A percentile compares a stretch with the other conserved stretches of the same genome.
Evolutionary conservation across 1,284 basidiomycete species (phyloP).

Genomic region (Ustilago sp.): DNA sequence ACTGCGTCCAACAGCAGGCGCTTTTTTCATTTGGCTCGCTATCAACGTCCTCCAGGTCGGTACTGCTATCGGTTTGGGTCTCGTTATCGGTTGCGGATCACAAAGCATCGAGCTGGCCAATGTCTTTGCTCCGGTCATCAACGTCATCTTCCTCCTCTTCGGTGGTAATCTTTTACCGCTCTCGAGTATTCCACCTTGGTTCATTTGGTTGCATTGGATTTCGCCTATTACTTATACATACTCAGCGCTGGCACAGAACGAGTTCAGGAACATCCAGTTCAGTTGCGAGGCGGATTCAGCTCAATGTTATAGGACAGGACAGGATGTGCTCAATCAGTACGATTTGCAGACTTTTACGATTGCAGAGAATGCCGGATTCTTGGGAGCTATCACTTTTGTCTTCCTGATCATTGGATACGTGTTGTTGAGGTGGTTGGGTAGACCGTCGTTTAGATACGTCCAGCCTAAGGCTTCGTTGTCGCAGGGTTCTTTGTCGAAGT

Average conservation of each 20-base stretch:
- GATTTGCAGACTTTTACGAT: slow-evolving; percentile 51
- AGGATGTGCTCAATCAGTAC: slow-evolving; percentile 55
- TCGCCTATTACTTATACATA: slow-evolving; percentile 60
- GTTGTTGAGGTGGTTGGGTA: slow-evolving; percentile 32
- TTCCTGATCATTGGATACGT: slow-evolving; percentile 45
- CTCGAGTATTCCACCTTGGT: slow-evolving; percentile 51
- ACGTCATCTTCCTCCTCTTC: slow-evolving; percentile 58
- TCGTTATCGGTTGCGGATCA: slow-evolving; percentile 48
- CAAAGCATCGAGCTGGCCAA: slow-evolving; percentile 49
- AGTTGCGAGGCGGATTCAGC: slow-evolving; percentile 28
- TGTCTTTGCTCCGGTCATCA: slow-evolving; percentile 58
- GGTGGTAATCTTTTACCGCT: slow-evolving; percentile 55
- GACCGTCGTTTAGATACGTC: slow-evolving; percentile 37
- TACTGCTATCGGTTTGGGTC: slow-evolving; percentile 38
- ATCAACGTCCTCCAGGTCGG: slow-evolving; percentile 46
- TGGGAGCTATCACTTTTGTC: slow-evolving; percentile 45
- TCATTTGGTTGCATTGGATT: slow-evolving; percentile 55
- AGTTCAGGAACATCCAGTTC: slow-evolving; percentile 37
- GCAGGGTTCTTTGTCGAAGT: not conserved
- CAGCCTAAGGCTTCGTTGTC: slow-evolving; percentile 27
- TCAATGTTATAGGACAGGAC: slow-evolving; percentile 53
- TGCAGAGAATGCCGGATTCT: slow-evolving; percentile 53
- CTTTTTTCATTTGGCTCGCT: slow-evolving; percentile 56
- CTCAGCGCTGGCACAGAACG: slow-evolving; percentile 53
- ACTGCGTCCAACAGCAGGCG: slow-evolving; percentile 20